Evolutionary conservation across 2,329 filamentous ascomycete genomes (phyloP).

Genomic region (Xylariaceae sp.): DNA sequence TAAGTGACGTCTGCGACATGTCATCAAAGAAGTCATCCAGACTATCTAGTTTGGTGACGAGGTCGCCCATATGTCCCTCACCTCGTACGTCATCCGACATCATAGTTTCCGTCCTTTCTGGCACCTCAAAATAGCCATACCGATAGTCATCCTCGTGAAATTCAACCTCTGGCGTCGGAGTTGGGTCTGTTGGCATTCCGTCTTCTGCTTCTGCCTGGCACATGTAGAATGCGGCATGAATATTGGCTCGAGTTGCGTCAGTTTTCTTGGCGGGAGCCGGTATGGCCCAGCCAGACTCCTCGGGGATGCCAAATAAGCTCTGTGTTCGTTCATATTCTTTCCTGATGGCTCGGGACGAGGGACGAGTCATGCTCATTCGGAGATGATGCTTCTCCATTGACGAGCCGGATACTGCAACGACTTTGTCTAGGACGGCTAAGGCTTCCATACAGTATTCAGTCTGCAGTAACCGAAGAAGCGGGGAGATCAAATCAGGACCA

Average conservation of each 20-base stretch:
- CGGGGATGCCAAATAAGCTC: slow-evolving; percentile 94
- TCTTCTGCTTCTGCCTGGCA: slow-evolving; percentile 73
- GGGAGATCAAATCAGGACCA: slow-evolving; percentile 93
- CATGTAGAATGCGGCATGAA: slow-evolving; percentile 95
- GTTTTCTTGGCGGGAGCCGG: slow-evolving; percentile 91
- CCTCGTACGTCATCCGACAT: slow-evolving; percentile 80
- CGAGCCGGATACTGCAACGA: slow-evolving; percentile 91
- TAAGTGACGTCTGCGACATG: slow-evolving; percentile 62
- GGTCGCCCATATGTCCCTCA: slow-evolving; percentile 78
- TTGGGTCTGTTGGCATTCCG: slow-evolving; percentile 61
- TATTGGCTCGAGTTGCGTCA: slow-evolving; percentile 83
- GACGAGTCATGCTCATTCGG: slow-evolving; percentile 96
- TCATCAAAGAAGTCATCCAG: slow-evolving; percentile 85
- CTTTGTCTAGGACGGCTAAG: slow-evolving; percentile 87
- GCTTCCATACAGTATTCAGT: slow-evolving; percentile 95
- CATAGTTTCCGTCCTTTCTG: slow-evolving; percentile 86
- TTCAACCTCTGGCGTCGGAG: slow-evolving; percentile 83
- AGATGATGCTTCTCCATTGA: slow-evolving; percentile 94
- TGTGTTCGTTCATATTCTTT: slow-evolving; percentile 96
- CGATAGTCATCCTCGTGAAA: slow-evolving; percentile 91
- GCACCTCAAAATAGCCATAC: slow-evolving; percentile 75
- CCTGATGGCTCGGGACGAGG: slow-evolving; percentile 81
- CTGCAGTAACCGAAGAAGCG: slow-evolving; percentile 84
- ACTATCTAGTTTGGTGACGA: slow-evolving; percentile 80
- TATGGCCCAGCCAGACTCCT: slow-evolving; percentile 94